Percentiles rank a stretch among this genome's conserved stretches.
Evolutionary conservation across 345 rosid species (phyloP).

Genomic region (Cardamine chenopodiifolia): DNA sequence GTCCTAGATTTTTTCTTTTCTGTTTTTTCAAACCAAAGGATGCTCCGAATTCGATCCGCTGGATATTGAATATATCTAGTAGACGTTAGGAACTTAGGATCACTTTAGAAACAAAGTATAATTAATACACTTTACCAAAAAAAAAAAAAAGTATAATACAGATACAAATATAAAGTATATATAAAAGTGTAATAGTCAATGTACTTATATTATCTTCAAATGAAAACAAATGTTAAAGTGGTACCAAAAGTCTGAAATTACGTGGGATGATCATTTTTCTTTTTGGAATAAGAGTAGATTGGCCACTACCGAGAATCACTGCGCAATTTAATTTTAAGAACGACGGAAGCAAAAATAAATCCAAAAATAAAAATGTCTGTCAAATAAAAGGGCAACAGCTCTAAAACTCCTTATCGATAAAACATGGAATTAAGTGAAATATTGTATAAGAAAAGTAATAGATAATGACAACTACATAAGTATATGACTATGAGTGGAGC

Average conservation of each 20-base stretch:
- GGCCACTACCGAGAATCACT: conserved; percentile 15
- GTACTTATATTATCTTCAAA: not conserved
- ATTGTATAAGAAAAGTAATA: not conserved
- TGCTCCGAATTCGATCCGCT: not conserved
- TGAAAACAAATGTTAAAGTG: not conserved
- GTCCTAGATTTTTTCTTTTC: not conserved
- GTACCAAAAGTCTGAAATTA: not conserved
- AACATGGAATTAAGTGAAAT: conserved; percentile 2
- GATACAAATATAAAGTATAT: not conserved
- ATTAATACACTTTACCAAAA: not conserved
- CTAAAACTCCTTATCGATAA: not conserved
- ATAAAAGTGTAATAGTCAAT: not conserved
- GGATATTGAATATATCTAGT: not conserved
- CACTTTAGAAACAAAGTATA: not conserved
- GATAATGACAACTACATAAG: conserved; percentile 19
- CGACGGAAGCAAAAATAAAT: not conserved
- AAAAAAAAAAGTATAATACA: not conserved
- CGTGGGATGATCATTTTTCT: not conserved
- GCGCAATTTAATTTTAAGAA: not conserved
- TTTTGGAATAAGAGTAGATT: conserved; percentile 4
- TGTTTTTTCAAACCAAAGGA: not conserved
- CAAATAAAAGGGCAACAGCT: not conserved
- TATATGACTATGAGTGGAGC: conserved; percentile 29
- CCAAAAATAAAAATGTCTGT: not conserved
- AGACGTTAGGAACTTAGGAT: not conserved